Base-by-base conservation (phyloP, 2,329 filamentous ascomycete species). In the Knoxdaviesia proteae region DNA sequence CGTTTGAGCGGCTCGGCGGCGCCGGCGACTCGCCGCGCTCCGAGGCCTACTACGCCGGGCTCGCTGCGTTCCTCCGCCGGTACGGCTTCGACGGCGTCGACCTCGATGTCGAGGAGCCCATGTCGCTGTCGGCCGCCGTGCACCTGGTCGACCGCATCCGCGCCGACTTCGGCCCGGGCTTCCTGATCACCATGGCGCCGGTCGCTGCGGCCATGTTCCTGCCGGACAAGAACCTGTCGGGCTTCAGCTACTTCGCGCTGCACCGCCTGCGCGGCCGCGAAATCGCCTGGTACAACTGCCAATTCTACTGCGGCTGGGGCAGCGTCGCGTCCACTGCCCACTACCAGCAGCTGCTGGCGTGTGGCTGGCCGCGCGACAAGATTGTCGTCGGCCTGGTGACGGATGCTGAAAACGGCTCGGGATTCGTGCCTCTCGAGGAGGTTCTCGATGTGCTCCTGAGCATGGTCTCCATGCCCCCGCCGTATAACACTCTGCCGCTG, bases 301-400 rank as follows among this genome's bases (percentile, higher is more conserved):
- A 94, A 54, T 93, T 94, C 59, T 94, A 94, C 65, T 90, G 82
- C 54, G 84, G 84, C 2, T 94, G 84, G 77, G 84, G 84, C 6
- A 65, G 67, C 49, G 60, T 67, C 46, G 56, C 52, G 39, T 63
- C 53, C 32, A 58, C 67, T 0, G 43, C 54, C 36, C 61, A 65
- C 54, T 76, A 70, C 52, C 63, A 71, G 44, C 49, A 56, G 41
- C 65, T 74, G 42, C 49, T 74, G 6, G 61, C 63, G 9, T 64
- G 68, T 38, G 84, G 84, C 6, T 94, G 82, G 77, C 64, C 71
- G 2, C 68, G 83, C 0, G 61, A 72, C 20, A 81, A 80, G 53
- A 65, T 94, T 3, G 82, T 94, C 7, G 64, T 87, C 44, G 87
- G 87, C 3, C 66, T 92, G 43, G 68, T 94, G 46, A 93, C 86